phyloP scores from a whole-genome alignment of 2,329 filamentous ascomycete species.

The Aspergillus fructus region DNA sequence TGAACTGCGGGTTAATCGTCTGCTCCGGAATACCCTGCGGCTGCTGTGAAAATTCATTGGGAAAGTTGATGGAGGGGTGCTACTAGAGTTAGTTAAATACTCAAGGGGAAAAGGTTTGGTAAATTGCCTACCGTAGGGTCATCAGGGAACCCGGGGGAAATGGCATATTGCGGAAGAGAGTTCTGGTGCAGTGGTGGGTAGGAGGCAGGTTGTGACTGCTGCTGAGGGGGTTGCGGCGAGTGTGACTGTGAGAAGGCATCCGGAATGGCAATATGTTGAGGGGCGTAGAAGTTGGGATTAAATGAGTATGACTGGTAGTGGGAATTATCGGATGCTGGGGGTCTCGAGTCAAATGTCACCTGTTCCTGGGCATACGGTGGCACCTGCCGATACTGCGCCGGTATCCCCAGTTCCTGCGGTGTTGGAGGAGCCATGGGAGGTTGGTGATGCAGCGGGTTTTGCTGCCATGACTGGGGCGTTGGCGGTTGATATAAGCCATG shows the following conservation, averaged over 20 bases:
- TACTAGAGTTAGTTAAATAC: slow-evolving; percentile 17
- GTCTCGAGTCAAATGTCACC: slow-evolving; percentile 29
- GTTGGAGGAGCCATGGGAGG: slow-evolving; percentile 20
- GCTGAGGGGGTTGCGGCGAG: slow-evolving; percentile 25
- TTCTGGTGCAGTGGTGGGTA: slow-evolving; percentile 21
- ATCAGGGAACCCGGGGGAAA: slow-evolving; percentile 27
- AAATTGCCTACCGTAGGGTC: slow-evolving; percentile 24
- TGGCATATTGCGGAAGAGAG: slow-evolving; percentile 26
- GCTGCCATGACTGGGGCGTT: slow-evolving; percentile 34
- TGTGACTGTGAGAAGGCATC: slow-evolving; percentile 29
- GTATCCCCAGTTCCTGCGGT: slow-evolving; percentile 27
- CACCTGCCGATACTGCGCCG: slow-evolving; percentile 32
- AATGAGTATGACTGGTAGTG: slow-evolving; percentile 35
- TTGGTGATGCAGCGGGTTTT: slow-evolving; percentile 31
- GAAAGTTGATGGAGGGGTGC: slow-evolving; percentile 30
- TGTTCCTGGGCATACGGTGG: slow-evolving; percentile 33
- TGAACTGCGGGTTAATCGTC: slow-evolving; percentile 43
- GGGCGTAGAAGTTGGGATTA: slow-evolving; percentile 31
- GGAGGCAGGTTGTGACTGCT: slow-evolving; percentile 20
- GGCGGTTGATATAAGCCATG: slow-evolving; percentile 33
- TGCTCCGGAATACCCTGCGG: slow-evolving; percentile 24
- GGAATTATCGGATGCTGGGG: slow-evolving; percentile 31
- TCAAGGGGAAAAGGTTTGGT: not conserved
- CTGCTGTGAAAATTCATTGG: slow-evolving; percentile 29
- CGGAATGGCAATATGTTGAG: slow-evolving; percentile 27